A percentile compares a stretch with the other conserved stretches of the same genome.
Evolutionary conservation across 768 basidiomycete species (phyloP).

Genomic region (Saitozyma podzolica): DNA sequence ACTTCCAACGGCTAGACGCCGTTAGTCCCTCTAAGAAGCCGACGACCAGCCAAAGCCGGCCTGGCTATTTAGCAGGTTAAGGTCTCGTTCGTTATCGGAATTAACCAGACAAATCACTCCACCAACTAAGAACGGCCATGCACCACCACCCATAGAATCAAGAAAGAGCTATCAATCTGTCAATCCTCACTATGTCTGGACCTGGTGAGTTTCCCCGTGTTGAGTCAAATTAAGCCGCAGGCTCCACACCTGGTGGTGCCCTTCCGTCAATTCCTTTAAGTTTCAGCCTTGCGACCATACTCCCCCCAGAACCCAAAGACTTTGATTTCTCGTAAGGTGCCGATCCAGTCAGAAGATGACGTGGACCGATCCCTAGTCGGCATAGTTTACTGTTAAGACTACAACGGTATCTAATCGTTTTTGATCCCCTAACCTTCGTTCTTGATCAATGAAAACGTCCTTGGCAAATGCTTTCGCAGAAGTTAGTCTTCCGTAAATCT

Average conservation of each 20-base stretch:
- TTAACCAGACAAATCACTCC: slow-evolving; percentile 95
- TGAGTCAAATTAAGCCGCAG: slow-evolving; percentile 84
- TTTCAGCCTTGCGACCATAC: slow-evolving; percentile 74
- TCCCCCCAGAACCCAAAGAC: slow-evolving; percentile 81
- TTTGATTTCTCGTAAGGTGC: slow-evolving; percentile 85
- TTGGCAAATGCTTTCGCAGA: slow-evolving; percentile 81
- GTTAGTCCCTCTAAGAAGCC: no score
- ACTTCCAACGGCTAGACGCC: no score
- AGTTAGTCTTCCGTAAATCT: slow-evolving; percentile 78
- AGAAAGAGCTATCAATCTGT: slow-evolving; percentile 82
- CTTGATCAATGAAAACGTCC: slow-evolving; percentile 83
- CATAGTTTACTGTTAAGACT: no score
- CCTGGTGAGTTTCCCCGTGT: slow-evolving; percentile 76
- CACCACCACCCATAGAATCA: slow-evolving; percentile 84
- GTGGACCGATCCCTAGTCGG: no score
- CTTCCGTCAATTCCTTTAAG: slow-evolving; percentile 82
- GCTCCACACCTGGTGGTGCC: slow-evolving; percentile 77
- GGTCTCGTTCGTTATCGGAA: slow-evolving; percentile 93
- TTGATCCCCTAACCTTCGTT: slow-evolving; percentile 80
- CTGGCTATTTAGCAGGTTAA: slow-evolving; percentile 90
- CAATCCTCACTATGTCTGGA: no score
- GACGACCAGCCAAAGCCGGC: no score
- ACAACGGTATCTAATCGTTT: no score
- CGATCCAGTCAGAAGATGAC: no score
- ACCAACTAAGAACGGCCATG: slow-evolving; percentile 85